Conservation (phyloP, 2,329 filamentous ascomycete genomes). For the Beauveria sp. region DNA sequence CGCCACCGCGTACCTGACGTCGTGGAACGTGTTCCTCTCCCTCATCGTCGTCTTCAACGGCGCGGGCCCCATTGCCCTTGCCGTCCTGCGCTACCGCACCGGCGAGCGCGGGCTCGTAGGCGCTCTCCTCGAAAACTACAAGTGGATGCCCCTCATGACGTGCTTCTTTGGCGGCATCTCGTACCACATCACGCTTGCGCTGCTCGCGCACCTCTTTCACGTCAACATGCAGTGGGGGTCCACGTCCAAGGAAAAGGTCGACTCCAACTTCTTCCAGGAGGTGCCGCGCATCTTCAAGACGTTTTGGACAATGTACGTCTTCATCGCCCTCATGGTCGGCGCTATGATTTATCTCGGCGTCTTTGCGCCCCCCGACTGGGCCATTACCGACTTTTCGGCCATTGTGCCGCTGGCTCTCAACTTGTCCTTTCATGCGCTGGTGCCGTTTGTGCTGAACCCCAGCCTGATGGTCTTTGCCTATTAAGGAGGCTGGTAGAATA, state of each 20-base stretch:
- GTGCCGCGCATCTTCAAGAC: slow-evolving; percentile 45
- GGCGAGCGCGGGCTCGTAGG: slow-evolving; percentile 43
- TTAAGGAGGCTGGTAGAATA: neutral
- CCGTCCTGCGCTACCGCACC: slow-evolving; percentile 55
- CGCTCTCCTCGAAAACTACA: slow-evolving; percentile 40
- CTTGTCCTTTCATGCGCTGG: slow-evolving; percentile 46
- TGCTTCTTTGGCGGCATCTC: slow-evolving; percentile 38
- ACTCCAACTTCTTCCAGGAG: slow-evolving; percentile 49
- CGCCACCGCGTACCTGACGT: slow-evolving; percentile 61
- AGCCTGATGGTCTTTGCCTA: slow-evolving; percentile 41
- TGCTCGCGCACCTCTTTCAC: slow-evolving; percentile 35
- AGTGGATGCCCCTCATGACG: slow-evolving; percentile 51
- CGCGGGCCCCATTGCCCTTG: slow-evolving; percentile 53
- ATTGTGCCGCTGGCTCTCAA: slow-evolving; percentile 50
- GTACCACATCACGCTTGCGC: slow-evolving; percentile 32
- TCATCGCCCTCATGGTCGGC: slow-evolving; percentile 36
- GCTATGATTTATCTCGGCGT: slow-evolving; percentile 42
- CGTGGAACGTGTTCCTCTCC: slow-evolving; percentile 55
- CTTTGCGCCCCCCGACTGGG: slow-evolving; percentile 45
- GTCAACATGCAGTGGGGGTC: slow-evolving; percentile 43
- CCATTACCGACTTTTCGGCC: slow-evolving; percentile 49
- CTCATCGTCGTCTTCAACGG: slow-evolving; percentile 59
- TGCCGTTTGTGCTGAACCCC: slow-evolving; percentile 54
- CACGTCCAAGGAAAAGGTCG: slow-evolving; percentile 51
- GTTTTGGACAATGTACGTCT: slow-evolving; percentile 46